phyloP scores from a whole-genome alignment of 2,329 filamentous ascomycete genomes.

The Fusarium oxysporum region DNA sequence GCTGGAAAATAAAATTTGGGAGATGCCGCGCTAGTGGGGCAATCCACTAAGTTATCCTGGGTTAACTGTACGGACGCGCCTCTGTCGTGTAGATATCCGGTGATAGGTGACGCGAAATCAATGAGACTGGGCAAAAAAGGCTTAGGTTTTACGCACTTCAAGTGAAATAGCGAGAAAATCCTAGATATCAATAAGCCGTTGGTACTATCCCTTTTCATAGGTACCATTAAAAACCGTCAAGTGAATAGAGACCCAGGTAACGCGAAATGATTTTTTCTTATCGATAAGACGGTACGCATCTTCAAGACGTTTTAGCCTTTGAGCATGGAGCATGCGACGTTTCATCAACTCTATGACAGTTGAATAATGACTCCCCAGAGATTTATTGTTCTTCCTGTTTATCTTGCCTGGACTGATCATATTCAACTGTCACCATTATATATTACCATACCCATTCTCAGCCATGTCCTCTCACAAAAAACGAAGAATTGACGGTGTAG shows the following conservation, averaged over 20 bases:
- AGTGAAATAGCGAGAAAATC: background rate
- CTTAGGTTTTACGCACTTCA: background rate
- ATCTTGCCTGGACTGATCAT: background rate
- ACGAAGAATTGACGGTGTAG: slow-evolving; percentile 49
- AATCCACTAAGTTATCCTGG: slow-evolving; percentile 2
- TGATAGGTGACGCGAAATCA: background rate
- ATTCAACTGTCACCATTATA: background rate
- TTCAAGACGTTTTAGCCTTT: background rate
- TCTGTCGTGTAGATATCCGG: slow-evolving; percentile 28
- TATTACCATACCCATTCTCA: background rate
- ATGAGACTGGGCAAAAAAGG: background rate
- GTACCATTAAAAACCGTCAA: background rate
- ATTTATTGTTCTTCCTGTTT: background rate
- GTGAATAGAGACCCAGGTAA: background rate
- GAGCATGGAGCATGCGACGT: background rate
- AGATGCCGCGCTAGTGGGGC: slow-evolving; percentile 39
- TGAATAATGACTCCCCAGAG: background rate
- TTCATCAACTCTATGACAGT: background rate
- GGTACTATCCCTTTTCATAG: background rate
- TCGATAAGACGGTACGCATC: slow-evolving; percentile 25
- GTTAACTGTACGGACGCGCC: slow-evolving; percentile 25
- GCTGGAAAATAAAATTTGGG: slow-evolving; percentile 45
- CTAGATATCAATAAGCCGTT: background rate
- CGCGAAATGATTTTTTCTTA: slow-evolving; percentile 27
- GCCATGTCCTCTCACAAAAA: slow-evolving; percentile 50